A percentile compares a stretch with the other conserved stretches of the same genome.
phyloP scores from a whole-genome alignment of 202 grass and related monocot genomes.

The Dendrocalamus latiflorus region DNA sequence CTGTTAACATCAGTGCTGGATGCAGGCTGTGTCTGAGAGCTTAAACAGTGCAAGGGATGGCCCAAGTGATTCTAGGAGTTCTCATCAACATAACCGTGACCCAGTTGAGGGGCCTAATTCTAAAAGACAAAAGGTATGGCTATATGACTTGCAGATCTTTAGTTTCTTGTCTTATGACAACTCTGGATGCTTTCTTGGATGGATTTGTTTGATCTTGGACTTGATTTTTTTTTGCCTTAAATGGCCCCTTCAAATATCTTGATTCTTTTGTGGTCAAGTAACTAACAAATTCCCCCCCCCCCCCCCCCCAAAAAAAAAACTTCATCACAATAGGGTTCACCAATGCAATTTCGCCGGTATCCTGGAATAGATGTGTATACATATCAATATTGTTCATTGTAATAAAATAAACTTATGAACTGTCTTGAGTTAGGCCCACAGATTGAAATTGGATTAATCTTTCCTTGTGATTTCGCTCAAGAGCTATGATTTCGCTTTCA shows the following conservation, averaged over 20 bases:
- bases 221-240: neutral
- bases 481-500: neutral
- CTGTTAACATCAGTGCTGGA: conserved; percentile 27
- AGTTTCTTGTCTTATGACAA: neutral
- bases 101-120: conserved; percentile 64
- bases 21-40: conserved; percentile 36
- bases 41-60: conserved; percentile 32
- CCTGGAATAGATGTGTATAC: neutral
- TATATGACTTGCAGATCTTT: neutral
- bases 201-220: neutral
- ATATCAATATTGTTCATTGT: neutral
- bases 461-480: neutral
- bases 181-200: neutral
- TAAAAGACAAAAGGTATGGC: conserved; percentile 70
- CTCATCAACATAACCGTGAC: conserved; percentile 40
- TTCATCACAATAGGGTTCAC: neutral
- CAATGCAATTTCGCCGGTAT: neutral
- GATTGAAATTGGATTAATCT: neutral
- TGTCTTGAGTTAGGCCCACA: neutral
- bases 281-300: neutral
- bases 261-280: neutral
- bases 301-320: no score
- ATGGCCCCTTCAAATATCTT: neutral
- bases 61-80: conserved; percentile 51
- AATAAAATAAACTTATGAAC: neutral